These are phyloP conservation scores for Penicillium macrosclerotiorum DNA, from an alignment of 495 filamentous ascomycete species.

Conservation along the genomic window DNA sequence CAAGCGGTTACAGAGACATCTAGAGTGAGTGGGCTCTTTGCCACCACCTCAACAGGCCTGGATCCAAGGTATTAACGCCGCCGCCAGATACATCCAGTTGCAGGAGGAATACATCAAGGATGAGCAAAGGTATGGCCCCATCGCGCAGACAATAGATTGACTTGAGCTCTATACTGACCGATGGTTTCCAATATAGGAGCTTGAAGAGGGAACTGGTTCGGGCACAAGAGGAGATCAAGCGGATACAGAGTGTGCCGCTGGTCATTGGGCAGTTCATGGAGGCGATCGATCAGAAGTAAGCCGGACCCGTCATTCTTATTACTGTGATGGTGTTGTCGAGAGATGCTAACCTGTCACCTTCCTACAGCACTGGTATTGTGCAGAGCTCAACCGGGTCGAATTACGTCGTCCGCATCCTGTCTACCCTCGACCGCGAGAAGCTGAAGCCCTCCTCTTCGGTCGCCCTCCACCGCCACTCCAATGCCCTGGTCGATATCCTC, in stretches of 20 bases:
- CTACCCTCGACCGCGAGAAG: constrained; percentile 95
- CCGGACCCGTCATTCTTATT: too few species aligned
- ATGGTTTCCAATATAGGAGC: constrained; percentile 58
- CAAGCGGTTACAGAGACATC: constrained; percentile 92
- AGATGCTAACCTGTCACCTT: constrained; percentile 25
- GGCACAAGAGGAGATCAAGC: constrained; percentile 98
- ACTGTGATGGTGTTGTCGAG: too few species aligned
- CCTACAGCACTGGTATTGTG: constrained; percentile 86
- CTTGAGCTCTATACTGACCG: constrained; percentile 4
- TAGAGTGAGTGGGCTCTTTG: constrained; percentile 80
- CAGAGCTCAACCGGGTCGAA: constrained; percentile 98
- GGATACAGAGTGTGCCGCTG: constrained; percentile 95
- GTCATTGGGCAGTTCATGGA: constrained; percentile 99
- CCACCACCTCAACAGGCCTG: neutral
- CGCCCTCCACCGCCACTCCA: constrained; percentile 95
- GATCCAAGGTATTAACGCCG: constrained; percentile 28
- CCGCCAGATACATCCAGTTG: constrained; percentile 81
- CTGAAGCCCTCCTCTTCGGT: constrained; percentile 97
- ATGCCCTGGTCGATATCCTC: constrained; percentile 96
- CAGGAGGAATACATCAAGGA: constrained; percentile 99
- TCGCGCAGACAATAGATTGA: too few species aligned
- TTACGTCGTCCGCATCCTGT: constrained; percentile 97
- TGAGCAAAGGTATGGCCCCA: constrained; percentile 79
- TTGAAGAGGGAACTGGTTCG: constrained; percentile 95
- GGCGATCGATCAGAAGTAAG: constrained; percentile 98